phyloP scores from a whole-genome alignment of 352 stramenopile species.

The Pythium sp. region DNA sequence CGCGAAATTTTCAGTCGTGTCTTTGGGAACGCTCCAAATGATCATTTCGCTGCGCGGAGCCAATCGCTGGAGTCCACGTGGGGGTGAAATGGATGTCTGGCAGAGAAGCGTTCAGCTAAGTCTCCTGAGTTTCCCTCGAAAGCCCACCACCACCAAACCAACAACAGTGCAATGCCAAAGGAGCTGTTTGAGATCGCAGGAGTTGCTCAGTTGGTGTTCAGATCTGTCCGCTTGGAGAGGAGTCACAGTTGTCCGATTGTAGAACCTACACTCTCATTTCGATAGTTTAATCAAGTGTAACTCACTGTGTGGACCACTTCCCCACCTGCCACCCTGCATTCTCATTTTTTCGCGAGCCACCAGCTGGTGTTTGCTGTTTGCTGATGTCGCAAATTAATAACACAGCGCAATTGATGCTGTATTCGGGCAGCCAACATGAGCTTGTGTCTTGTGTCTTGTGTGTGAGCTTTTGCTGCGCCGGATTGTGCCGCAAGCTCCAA shows the following conservation, averaged over 20 bases:
- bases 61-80: constrained; percentile 2
- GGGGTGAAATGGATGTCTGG: not conserved
- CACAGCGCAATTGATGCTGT: not conserved
- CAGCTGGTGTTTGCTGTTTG: not conserved
- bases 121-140: not conserved
- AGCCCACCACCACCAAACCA: not conserved
- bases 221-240: not conserved
- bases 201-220: not conserved
- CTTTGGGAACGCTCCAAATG: constrained; percentile 1
- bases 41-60: constrained; percentile 9
- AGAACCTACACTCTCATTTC: not conserved
- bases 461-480: not conserved
- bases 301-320: not conserved
- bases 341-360: not conserved
- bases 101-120: not conserved
- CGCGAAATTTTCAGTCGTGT: not conserved
- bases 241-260: not conserved
- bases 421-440: not conserved
- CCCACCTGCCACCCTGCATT: not conserved
- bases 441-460: not conserved
- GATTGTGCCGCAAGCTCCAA: not conserved
- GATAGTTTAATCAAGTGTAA: not conserved
- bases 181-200: not conserved
- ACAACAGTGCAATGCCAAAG: not conserved
- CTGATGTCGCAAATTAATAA: not conserved